Percentiles rank a stretch among this genome's conserved stretches.
Conservation (phyloP, 108 stramenopile genomes). For the Cyclotella atomus region DNA sequence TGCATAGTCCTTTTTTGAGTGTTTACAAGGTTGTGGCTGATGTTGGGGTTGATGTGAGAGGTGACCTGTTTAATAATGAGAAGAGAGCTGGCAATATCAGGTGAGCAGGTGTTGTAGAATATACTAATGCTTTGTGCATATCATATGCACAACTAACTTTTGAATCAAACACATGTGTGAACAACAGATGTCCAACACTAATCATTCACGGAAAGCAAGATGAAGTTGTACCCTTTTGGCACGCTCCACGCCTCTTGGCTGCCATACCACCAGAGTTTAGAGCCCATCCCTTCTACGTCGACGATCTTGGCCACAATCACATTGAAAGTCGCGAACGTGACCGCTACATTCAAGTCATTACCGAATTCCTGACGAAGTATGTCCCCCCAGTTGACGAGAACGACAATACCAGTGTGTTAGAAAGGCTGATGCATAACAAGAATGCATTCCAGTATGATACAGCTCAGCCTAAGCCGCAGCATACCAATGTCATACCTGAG, state of each 20-base stretch:
- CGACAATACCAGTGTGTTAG: neutral
- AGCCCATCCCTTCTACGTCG: constrained; percentile 73
- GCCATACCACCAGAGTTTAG: constrained; percentile 57
- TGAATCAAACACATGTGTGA: too few species aligned
- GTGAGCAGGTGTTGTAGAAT: neutral
- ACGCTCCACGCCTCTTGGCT: constrained; percentile 66
- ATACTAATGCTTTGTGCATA: too few species aligned
- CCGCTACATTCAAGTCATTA: constrained; percentile 25
- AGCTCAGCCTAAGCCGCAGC: neutral
- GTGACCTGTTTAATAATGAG: constrained; percentile 55
- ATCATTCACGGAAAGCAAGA: constrained; percentile 81
- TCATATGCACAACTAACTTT: too few species aligned
- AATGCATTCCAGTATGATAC: neutral
- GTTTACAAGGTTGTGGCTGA: constrained; percentile 56
- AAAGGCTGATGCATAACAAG: neutral
- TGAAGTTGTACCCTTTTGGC: constrained; percentile 83
- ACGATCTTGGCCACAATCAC: constrained; percentile 73
- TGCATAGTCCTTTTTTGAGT: constrained; percentile 61
- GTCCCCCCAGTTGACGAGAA: constrained; percentile 5
- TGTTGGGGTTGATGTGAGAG: constrained; percentile 37
- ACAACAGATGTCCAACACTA: constrained; percentile 66
- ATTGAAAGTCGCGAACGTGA: constrained; percentile 56
- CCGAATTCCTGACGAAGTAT: constrained; percentile 35
- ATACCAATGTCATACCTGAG: constrained; percentile 8
- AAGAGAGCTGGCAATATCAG: constrained; percentile 54